Percentiles rank a stretch among this genome's conserved stretches.
phyloP scores from a whole-genome alignment of 129 eudicot species.

The Ambrosia artemisiifolia region DNA sequence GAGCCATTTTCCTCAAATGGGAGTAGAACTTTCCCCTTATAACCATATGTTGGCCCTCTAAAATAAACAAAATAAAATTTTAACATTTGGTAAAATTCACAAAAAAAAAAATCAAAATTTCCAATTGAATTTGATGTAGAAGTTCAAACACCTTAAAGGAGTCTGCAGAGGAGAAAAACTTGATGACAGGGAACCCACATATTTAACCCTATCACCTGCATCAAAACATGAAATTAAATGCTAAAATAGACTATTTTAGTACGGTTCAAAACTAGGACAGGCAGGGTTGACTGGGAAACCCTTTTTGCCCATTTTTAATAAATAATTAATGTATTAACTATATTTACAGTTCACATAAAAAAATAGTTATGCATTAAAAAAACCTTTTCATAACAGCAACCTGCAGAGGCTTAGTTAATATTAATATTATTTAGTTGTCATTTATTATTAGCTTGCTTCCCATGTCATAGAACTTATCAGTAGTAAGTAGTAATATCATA shows the following conservation, averaged over 20 bases:
- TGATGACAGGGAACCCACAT: slow-evolving; percentile 58
- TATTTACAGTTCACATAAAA: too few species aligned
- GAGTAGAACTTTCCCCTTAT: slow-evolving; percentile 81
- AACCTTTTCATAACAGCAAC: background rate
- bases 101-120: background rate
- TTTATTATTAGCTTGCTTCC: background rate
- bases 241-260: background rate
- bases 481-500: background rate
- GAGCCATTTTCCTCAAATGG: slow-evolving; percentile 77
- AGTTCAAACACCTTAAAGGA: slow-evolving; percentile 56
- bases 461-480: background rate
- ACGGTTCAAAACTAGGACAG: background rate
- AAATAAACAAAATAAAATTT: background rate
- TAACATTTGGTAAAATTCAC: background rate
- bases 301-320: background rate
- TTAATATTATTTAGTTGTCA: background rate
- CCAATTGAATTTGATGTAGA: background rate
- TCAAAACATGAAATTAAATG: background rate
- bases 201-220: slow-evolving; percentile 92
- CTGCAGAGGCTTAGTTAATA: background rate
- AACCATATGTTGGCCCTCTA: slow-evolving; percentile 82
- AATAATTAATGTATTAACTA: background rate
- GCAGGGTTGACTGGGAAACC: background rate
- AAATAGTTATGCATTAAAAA: background rate
- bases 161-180: slow-evolving; percentile 46